Percentiles rank a stretch among this genome's conserved stretches.
Evolutionary conservation across 176 grass and related monocot species (phyloP).

Genomic region (Lolium perenne): DNA sequence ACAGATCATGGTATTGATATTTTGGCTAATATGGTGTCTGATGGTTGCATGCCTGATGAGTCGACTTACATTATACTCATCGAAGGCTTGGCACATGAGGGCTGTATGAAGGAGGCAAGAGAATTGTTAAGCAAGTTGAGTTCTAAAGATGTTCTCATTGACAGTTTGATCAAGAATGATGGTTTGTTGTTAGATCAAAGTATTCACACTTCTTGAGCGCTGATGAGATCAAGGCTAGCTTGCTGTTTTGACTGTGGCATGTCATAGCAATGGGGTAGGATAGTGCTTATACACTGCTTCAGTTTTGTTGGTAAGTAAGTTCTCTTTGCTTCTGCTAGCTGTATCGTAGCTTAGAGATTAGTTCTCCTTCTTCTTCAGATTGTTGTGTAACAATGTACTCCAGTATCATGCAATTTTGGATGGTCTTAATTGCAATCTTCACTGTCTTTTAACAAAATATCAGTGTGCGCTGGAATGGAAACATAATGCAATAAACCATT

Average conservation of each 20-base stretch:
- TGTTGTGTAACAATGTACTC: not conserved
- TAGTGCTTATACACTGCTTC: constrained; percentile 46
- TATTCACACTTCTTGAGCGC: constrained; percentile 37
- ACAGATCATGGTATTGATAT: constrained; percentile 65
- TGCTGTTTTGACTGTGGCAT: constrained; percentile 29
- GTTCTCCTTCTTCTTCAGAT: constrained; percentile 17
- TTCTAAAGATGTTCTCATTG: constrained; percentile 59
- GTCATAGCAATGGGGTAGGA: constrained; percentile 48
- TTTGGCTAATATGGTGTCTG: constrained; percentile 65
- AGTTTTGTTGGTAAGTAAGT: constrained; percentile 51
- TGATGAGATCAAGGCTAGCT: constrained; percentile 21
- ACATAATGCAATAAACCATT: constrained; percentile 29
- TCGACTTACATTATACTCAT: constrained; percentile 64
- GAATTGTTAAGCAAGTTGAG: constrained; percentile 56
- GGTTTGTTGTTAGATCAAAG: constrained; percentile 43
- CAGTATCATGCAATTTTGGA: constrained; percentile 28
- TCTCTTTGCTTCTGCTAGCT: constrained; percentile 16
- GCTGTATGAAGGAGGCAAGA: constrained; percentile 60
- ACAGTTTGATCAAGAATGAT: constrained; percentile 57
- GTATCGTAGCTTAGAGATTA: constrained; percentile 48
- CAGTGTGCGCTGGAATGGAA: not conserved
- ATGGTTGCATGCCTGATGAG: constrained; percentile 71
- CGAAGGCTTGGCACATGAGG: constrained; percentile 65
- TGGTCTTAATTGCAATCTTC: constrained; percentile 15
- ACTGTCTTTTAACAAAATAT: constrained; percentile 10